A percentile compares a stretch with the other conserved stretches of the same genome.
Conservation (phyloP, 345 rosid species). For the Heritiera fomes region DNA sequence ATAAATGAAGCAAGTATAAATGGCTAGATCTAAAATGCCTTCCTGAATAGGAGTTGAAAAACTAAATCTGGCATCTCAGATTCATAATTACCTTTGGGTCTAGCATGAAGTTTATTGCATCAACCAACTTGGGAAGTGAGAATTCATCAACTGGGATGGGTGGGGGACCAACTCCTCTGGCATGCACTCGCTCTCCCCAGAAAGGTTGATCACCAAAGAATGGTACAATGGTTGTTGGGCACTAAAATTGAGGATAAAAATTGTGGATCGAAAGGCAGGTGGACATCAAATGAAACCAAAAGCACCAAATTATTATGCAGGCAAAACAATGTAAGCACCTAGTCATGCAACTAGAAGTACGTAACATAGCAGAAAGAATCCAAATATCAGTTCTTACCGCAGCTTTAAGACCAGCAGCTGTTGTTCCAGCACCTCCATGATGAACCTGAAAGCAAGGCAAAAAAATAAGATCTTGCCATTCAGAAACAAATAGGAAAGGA, state of each 20-base stretch:
- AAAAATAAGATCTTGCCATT: neutral
- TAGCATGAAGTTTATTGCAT: conserved; percentile 72
- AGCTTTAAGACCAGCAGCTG: conserved; percentile 98
- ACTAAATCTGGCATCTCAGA: conserved; percentile 7
- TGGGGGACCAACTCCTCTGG: conserved; percentile 87
- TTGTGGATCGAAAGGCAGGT: conserved; percentile 2
- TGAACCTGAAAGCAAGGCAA: conserved; percentile 68
- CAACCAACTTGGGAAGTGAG: conserved; percentile 71
- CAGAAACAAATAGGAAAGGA: neutral
- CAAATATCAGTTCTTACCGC: conserved; percentile 47
- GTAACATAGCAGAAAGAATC: neutral
- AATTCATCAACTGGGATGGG: conserved; percentile 95
- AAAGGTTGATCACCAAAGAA: conserved; percentile 98
- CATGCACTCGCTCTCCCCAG: conserved; percentile 94
- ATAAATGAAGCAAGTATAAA: neutral
- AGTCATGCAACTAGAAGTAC: neutral
- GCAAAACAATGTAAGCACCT: conserved; percentile 9
- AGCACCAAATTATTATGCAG: neutral
- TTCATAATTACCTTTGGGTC: conserved; percentile 48
- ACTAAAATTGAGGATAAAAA: conserved; percentile 43
- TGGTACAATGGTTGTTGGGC: conserved; percentile 95
- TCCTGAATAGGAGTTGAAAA: neutral
- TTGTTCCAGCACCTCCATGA: conserved; percentile 99
- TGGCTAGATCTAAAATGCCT: neutral
- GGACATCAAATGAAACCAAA: neutral